These are phyloP conservation scores for Durotheca rogersii DNA, from an alignment of 495 filamentous ascomycete species.

Conservation along the genomic window DNA sequence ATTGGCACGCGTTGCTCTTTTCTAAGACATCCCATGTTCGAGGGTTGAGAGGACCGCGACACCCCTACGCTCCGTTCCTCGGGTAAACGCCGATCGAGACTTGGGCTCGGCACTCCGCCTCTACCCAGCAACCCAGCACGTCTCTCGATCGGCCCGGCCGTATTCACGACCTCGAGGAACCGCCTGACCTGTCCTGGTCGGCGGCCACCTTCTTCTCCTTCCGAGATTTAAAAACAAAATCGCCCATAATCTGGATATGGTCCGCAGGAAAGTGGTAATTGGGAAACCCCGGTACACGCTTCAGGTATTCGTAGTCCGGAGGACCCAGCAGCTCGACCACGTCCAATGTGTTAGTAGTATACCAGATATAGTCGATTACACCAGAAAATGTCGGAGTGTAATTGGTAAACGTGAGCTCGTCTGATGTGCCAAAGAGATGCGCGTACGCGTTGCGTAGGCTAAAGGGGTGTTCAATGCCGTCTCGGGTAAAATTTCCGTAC, in stretches of 20 bases:
- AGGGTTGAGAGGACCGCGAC: not conserved
- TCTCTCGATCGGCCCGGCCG: not conserved
- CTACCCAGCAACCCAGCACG: not conserved
- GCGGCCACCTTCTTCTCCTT: conserved; percentile 75
- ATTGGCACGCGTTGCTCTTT: not conserved
- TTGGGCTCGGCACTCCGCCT: not conserved
- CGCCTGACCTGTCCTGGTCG: conserved; percentile 52
- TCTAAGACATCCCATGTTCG: not conserved
- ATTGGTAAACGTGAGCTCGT: conserved; percentile 91
- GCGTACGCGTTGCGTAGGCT: conserved; percentile 85
- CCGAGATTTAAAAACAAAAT: conserved; percentile 83
- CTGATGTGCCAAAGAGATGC: conserved; percentile 60
- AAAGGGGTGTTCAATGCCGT: conserved; percentile 94
- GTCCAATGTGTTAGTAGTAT: conserved; percentile 85
- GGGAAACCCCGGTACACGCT: conserved; percentile 89
- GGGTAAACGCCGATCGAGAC: not conserved
- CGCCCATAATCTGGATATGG: conserved; percentile 87
- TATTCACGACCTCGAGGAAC: conserved; percentile 24
- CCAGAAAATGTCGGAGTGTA: conserved; percentile 89
- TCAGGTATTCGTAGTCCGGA: conserved; percentile 87
- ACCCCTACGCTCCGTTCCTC: not conserved
- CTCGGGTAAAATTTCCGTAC: conserved; percentile 88
- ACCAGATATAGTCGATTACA: conserved; percentile 97
- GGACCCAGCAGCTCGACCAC: conserved; percentile 85
- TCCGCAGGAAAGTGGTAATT: conserved; percentile 98